Base-by-base conservation (phyloP, 352 stramenopile species). In the Globisporangium iwayamae region DNA sequence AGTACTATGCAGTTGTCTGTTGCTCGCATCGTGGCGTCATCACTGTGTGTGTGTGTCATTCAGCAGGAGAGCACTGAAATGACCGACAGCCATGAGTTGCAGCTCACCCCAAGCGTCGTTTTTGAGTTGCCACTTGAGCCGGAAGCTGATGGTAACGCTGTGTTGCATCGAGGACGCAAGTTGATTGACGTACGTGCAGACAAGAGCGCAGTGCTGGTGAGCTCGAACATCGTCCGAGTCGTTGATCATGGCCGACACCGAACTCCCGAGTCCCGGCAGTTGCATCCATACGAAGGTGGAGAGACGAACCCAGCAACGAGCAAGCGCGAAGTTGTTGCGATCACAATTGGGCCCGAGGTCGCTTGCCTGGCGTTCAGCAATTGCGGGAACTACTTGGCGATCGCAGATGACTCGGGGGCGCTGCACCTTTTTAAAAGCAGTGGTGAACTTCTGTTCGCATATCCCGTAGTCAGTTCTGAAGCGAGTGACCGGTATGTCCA, bases 331-430 rank as follows among this genome's bases (percentile, higher is more conserved):
- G n/a, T 18, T 20, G 32, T 32, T 20, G 39, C 22, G 6, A 73
- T 82, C 34, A 9, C 41, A 22, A 8, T 66, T 0, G 39, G 52
- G 11, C 43, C 69, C 25, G 45, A 59, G 13, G 67, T 78, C 16
- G 36, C 62, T 55, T 70, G 67, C 13, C 51, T 80, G 57, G 60
- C 70, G 9, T 75, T 82, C 20, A 82, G 72, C 39, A 53, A 38
- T n/a, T 79, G 72, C 56, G 72, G 74, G 11, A 55, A 54, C 2
- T 79, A 69, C 28, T 20, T 82, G 18, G 74, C 74, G 14, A 47
- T 80, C 18, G 70, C 67, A 61, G 70, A 82, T 34, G 50, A 32
- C 4, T 32, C 62, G 25, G 72, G 70, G 22, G 58, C 41, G 9
- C 16, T 82, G 20, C 71, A 63, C 54, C 51, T 82, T 5, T 75